Evolutionary conservation across 768 basidiomycete species (phyloP).

Genomic region (Pisolithus microcarpus): DNA sequence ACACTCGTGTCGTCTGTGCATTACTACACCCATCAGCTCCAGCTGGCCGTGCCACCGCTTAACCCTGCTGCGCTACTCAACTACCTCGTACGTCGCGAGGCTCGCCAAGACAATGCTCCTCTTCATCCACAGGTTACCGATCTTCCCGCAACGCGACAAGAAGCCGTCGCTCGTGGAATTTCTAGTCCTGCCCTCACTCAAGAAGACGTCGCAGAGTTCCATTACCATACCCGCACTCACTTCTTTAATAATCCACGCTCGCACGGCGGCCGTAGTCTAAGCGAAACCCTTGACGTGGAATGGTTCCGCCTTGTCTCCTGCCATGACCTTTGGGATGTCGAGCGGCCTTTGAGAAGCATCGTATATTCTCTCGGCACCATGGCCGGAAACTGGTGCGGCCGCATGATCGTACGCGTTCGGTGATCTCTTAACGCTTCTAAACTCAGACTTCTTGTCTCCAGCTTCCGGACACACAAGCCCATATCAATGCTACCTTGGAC

Average conservation of each 20-base stretch:
- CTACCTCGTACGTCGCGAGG: conserved; percentile 32
- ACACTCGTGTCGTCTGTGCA: conserved; percentile 28
- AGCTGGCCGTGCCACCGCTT: conserved; percentile 35
- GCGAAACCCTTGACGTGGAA: conserved; percentile 36
- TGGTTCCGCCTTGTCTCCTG: conserved; percentile 44
- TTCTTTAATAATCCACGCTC: conserved; percentile 16
- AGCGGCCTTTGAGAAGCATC: conserved; percentile 33
- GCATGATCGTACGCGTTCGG: conserved; percentile 33
- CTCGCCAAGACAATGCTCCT: conserved; percentile 23
- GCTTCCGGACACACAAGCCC: conserved; percentile 19
- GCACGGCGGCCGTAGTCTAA: conserved; percentile 13
- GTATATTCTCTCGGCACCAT: conserved; percentile 40
- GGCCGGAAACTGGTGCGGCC: conserved; percentile 42
- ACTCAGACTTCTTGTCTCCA: conserved; percentile 5
- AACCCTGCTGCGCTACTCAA: conserved; percentile 35
- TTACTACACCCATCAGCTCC: conserved; percentile 37
- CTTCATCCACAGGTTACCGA: conserved; percentile 15
- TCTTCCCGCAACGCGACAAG: conserved; percentile 31
- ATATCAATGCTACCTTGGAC: conserved; percentile 18
- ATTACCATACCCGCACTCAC: conserved; percentile 29
- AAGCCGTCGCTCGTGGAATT: conserved; percentile 24
- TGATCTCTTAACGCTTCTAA: not conserved
- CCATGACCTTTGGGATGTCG: conserved; percentile 29
- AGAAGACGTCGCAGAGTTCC: conserved; percentile 37
- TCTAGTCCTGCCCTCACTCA: conserved; percentile 27